Evolutionary conservation across 805 yeast genomes (phyloP), one percentile per base, ranked within the genome.

Genomic region (Candida chauliodis): DNA sequence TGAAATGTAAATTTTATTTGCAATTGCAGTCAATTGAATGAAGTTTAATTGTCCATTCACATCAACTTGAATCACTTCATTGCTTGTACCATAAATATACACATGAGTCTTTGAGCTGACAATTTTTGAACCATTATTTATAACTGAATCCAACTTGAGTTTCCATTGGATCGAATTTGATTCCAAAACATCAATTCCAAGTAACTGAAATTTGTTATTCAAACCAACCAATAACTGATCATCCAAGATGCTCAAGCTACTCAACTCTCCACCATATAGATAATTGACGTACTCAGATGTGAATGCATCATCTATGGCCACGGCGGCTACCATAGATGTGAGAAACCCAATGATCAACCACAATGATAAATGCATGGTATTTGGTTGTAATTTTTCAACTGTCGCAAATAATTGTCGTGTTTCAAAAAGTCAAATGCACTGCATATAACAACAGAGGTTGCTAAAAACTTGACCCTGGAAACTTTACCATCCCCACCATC

Each of bases 281-380:
- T 37, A 37, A 31, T 41, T 37, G 22, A 41, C 21, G n/a, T 36
- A 34, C 29, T 41, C 44, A 5, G 30, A 13, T 9, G 40, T 28
- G 15, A 44, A 44, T 9, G 47, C 47, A 28, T 41, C 42, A 29
- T 36, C 39, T 11, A 40, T 30, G 15, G 35, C 11, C 7, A 44
- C 30, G 15, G 40, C 41, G 16, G 24, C 21, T 15, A 24, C 31
- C 5, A 36, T 19, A 16, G 5, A 25, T 19, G 24, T 7, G 6
- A 37, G 15, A 30, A 10, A 37, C 6, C n/a, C 15, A 3, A 37
- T 9, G 18, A 30, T 14, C 5, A 37, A 26, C 40, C 40, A 37
- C n/a, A 30, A 8, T n/a, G 22, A 15, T 16, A 21, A 7, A 13
- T 19, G 10, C 40, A 37, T 37, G 21, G 14, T 14, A 3, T 8